Conservation (phyloP, 164 flowering plant genomes). For the Vitis cinerea region DNA sequence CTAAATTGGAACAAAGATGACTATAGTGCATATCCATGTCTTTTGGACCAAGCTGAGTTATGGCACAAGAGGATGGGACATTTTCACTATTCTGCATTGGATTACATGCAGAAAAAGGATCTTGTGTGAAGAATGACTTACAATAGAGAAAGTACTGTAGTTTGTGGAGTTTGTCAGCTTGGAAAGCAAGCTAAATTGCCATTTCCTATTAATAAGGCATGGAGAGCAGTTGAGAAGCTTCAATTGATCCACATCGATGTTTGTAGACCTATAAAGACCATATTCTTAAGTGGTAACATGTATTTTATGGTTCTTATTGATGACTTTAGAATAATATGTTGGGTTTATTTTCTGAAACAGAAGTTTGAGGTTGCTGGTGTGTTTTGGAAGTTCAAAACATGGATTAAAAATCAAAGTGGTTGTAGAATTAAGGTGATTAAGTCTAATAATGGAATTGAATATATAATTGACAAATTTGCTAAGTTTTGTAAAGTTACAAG, state of each 20-base stretch:
- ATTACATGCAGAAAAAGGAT: too few relatives aligned
- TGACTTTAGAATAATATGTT: background rate
- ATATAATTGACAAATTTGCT: background rate
- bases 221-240: background rate
- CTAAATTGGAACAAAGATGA: background rate
- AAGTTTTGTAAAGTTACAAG: background rate
- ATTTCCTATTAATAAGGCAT: background rate
- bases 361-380: background rate
- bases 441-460: slow-evolving; percentile 1
- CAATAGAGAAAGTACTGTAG: too few relatives aligned
- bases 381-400: background rate
- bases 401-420: background rate
- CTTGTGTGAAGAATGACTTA: too few relatives aligned
- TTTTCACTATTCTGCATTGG: too few relatives aligned
- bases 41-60: background rate
- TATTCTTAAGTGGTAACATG: background rate
- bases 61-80: too few relatives aligned
- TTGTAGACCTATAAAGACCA: background rate
- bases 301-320: slow-evolving; percentile 7
- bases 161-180: background rate
- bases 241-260: background rate
- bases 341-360: background rate
- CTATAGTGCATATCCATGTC: background rate
- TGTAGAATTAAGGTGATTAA: background rate
- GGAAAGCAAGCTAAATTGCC: background rate